Evolutionary conservation across 2,329 filamentous ascomycete species (phyloP).

Genomic region (Fusarium kyushuense): DNA sequence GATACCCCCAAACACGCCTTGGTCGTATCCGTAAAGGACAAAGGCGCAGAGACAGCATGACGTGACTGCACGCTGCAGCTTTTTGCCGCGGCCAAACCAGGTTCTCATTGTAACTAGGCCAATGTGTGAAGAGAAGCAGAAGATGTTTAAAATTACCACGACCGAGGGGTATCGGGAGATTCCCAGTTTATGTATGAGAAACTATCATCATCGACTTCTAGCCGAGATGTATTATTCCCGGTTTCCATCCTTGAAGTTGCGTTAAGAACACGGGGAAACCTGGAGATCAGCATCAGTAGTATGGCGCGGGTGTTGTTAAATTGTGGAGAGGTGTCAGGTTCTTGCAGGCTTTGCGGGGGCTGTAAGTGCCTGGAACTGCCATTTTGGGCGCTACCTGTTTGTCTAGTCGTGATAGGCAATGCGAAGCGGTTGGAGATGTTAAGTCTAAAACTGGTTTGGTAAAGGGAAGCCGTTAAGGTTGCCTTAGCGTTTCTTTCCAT

Average conservation of each 20-base stretch:
- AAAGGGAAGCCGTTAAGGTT: neutral
- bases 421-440: neutral
- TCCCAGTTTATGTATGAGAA: neutral
- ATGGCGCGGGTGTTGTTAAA: neutral
- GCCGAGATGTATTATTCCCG: neutral
- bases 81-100: conserved; percentile 44
- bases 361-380: neutral
- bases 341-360: too few species aligned
- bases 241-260: neutral
- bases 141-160: too few species aligned
- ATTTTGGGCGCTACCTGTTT: neutral
- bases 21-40: conserved; percentile 59
- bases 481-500: accelerated
- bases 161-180: neutral
- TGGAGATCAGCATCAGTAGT: neutral
- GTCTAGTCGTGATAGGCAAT: neutral
- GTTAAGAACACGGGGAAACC: neutral
- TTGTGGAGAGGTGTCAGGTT: neutral
- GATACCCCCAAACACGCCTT: conserved; percentile 62
- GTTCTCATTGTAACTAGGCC: conserved; percentile 16
- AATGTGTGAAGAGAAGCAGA: too few species aligned
- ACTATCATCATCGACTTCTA: neutral
- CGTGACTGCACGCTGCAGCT: conserved; percentile 40
- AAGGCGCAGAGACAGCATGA: conserved; percentile 45
- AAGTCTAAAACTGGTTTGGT: neutral